Evolutionary conservation across 768 basidiomycete species (phyloP).

Genomic region (Amyloporia xantha): DNA sequence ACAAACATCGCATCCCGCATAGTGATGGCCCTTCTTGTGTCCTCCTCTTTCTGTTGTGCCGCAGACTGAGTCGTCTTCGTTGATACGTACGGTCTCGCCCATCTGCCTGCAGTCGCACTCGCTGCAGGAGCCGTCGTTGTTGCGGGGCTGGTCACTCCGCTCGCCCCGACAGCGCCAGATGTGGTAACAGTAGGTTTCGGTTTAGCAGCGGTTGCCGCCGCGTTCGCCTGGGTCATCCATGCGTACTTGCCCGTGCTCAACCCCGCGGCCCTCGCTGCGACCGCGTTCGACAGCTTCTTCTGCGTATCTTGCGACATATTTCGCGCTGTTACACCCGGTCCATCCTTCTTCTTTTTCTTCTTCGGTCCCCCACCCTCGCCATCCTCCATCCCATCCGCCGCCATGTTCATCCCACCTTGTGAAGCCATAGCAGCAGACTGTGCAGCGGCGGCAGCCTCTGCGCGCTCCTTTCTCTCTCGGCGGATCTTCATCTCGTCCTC

Average conservation of each 20-base stretch:
- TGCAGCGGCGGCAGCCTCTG: slow-evolving; percentile 65
- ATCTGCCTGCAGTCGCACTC: slow-evolving; percentile 29
- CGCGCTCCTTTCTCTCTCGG: slow-evolving; percentile 72
- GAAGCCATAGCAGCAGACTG: slow-evolving; percentile 58
- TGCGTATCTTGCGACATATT: slow-evolving; percentile 90
- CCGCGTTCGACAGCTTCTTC: slow-evolving; percentile 89
- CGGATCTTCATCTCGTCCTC: slow-evolving; percentile 78
- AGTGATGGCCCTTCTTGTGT: slow-evolving; percentile 53
- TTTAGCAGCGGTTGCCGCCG: slow-evolving; percentile 33
- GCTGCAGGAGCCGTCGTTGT: slow-evolving; percentile 26
- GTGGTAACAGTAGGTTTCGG: slow-evolving; percentile 23
- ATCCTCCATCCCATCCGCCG: slow-evolving; percentile 30
- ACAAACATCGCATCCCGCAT: slow-evolving; percentile 83
- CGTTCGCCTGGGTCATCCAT: slow-evolving; percentile 76
- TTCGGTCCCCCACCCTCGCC: slow-evolving; percentile 51
- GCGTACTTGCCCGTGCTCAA: slow-evolving; percentile 69
- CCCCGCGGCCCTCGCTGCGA: slow-evolving; percentile 85
- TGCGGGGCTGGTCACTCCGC: slow-evolving; percentile 24
- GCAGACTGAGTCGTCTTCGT: slow-evolving; percentile 33
- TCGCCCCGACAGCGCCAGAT: slow-evolving; percentile 18
- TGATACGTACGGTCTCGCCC: slow-evolving; percentile 61
- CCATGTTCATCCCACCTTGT: slow-evolving; percentile 31
- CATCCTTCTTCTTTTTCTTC: slow-evolving; percentile 77
- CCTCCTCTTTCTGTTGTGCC: slow-evolving; percentile 40
- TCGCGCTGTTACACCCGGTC: slow-evolving; percentile 75